These are phyloP conservation scores for Trichoderma semiorbis DNA, from an alignment of 2,329 filamentous ascomycete species.

Conservation along the genomic window DNA sequence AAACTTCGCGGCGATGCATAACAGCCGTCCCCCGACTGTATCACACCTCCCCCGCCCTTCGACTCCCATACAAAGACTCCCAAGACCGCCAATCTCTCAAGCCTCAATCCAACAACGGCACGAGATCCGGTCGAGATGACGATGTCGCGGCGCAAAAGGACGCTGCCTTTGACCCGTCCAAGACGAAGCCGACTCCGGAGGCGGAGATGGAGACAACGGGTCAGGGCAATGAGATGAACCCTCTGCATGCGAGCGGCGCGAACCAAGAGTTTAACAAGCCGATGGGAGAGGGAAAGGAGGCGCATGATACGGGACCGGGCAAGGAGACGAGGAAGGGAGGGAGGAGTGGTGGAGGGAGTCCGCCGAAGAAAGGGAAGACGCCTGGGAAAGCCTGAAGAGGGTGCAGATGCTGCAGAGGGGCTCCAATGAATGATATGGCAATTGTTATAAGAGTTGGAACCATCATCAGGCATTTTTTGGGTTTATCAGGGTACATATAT, in stretches of 20 bases:
- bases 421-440: background rate
- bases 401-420: background rate
- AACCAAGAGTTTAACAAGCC: conserved; percentile 43
- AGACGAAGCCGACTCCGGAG: conserved; percentile 67
- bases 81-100: conserved; percentile 62
- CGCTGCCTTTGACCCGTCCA: conserved; percentile 65
- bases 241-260: conserved; percentile 44
- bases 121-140: conserved; percentile 63
- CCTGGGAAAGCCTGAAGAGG: background rate
- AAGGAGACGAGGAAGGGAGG: conserved; percentile 35
- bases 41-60: conserved; percentile 30
- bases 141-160: conserved; percentile 52
- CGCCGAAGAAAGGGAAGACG: conserved; percentile 31
- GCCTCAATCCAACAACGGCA: conserved; percentile 63
- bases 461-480: background rate
- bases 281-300: conserved; percentile 34
- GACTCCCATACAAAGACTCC: conserved; percentile 46
- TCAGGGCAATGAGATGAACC: conserved; percentile 29
- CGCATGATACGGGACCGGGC: conserved; percentile 32
- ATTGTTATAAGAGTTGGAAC: background rate
- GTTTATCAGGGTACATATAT: background rate
- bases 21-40: conserved; percentile 26
- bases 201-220: conserved; percentile 45
- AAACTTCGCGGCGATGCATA: conserved; percentile 17
- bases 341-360: conserved; percentile 31